phyloP scores from a whole-genome alignment of 345 rosid genomes.

The Nephelium lappaceum region DNA sequence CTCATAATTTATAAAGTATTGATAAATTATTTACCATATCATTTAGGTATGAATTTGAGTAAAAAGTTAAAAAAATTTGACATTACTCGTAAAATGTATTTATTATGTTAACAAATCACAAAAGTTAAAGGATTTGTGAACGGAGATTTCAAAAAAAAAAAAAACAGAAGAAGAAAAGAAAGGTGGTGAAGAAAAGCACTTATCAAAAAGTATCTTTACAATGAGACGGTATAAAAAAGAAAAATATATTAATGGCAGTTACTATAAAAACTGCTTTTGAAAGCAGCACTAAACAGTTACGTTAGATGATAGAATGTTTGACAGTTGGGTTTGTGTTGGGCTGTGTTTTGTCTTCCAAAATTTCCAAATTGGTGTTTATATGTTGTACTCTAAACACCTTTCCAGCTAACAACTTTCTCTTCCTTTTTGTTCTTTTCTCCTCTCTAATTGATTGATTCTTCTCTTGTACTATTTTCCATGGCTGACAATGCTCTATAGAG shows the following conservation, averaged over 20 bases:
- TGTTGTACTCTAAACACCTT: not conserved
- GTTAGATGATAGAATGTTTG: slow-evolving; percentile 11
- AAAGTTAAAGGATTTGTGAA: not conserved
- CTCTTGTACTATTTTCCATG: not conserved
- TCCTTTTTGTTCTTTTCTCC: not conserved
- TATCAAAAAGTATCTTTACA: slow-evolving; percentile 1
- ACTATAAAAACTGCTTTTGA: slow-evolving; percentile 9
- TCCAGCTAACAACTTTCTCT: not conserved
- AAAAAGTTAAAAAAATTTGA: too few relatives aligned
- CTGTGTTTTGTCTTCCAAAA: slow-evolving; percentile 8
- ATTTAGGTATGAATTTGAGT: too few relatives aligned
- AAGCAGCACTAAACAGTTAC: slow-evolving; percentile 9
- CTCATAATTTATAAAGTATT: too few relatives aligned
- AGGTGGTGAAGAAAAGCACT: slow-evolving; percentile 20
- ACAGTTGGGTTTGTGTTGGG: slow-evolving; percentile 19
- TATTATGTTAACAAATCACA: too few relatives aligned
- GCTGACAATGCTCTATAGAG: not conserved
- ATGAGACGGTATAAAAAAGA: not conserved
- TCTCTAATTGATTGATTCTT: not conserved
- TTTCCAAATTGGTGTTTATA: not conserved
- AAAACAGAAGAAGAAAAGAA: too few relatives aligned
- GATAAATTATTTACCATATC: too few relatives aligned
- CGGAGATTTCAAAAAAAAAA: too few relatives aligned
- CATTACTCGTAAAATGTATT: too few relatives aligned
- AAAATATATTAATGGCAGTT: slow-evolving; percentile 13